Base-by-base conservation (phyloP, 2,329 filamentous ascomycete species). In the Venturia asperata region DNA sequence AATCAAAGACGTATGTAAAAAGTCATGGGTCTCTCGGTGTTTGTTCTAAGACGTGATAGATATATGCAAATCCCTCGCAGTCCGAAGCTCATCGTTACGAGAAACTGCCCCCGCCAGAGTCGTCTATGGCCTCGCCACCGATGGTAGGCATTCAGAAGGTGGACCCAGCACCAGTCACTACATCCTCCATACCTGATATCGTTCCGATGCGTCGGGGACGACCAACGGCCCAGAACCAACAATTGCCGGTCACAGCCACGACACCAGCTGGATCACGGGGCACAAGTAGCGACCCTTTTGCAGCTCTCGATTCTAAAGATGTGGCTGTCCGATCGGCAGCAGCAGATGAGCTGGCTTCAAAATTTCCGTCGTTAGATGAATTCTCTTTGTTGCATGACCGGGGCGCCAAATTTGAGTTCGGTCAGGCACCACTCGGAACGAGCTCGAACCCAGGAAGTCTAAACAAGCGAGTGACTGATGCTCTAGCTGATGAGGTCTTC, bases 201-300 rank as follows among this genome's bases (percentile, higher is more conserved):
- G 87, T 90, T 45, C 94, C 93, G 0, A 97, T 97, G 94, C 85
- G 94, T 67, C 85, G 94, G 77, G 94, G 94, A 4, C 83, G 91
- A 67, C 89, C 92, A 5, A 81, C 82, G 5, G 82, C 78, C 21
- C 79, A 81, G 66, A 74, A 77, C 30, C 79, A 80, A 65, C 72
- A 76, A 62, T 69, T 71, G 70, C 76, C 68, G 77, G 74, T 74
- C 78, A 76, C 70, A 67, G 55, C 69, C 69, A 27, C 70, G 70
- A 70, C 83, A 86, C 9, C 91, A 90, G 5, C 88, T 91, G 0
- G 83, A 86, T 62, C 66, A 69, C 84, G 87, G 68, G 86, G 87
- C 52, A 83, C 86, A 1, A 82, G 83, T 34, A 86, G 84, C 60
- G 94, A 99, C 74, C 94, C 94, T 0, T 99, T 97, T 74, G 91